Evolutionary conservation across 352 stramenopile species (phyloP).

Genomic region (Globisporangium carolinianum): DNA sequence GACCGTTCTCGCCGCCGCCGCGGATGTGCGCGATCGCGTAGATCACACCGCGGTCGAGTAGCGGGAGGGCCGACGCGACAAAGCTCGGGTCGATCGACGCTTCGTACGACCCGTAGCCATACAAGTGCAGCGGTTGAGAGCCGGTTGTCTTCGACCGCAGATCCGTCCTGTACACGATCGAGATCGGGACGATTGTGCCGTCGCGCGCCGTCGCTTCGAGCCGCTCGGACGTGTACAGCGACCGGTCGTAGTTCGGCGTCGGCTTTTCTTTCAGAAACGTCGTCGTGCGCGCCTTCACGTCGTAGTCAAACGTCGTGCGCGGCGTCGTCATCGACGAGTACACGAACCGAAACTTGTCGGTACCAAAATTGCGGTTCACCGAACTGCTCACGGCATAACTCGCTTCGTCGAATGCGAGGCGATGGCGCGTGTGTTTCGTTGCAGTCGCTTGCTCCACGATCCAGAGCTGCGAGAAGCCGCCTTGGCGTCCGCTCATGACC

Average conservation of each 20-base stretch:
- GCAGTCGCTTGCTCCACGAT: slow-evolving; percentile 61
- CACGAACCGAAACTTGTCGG: slow-evolving; percentile 80
- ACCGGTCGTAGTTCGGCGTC: slow-evolving; percentile 91
- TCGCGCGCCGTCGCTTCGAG: slow-evolving; percentile 83
- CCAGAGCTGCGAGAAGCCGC: slow-evolving; percentile 79
- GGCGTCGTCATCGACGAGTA: slow-evolving; percentile 94
- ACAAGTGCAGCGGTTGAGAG: slow-evolving; percentile 81
- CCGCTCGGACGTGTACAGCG: slow-evolving; percentile 89
- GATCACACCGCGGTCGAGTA: slow-evolving; percentile 94
- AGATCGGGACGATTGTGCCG: slow-evolving; percentile 81
- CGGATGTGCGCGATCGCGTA: slow-evolving; percentile 97
- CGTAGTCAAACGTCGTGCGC: slow-evolving; percentile 80
- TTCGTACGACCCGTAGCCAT: slow-evolving; percentile 96
- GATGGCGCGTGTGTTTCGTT: slow-evolving; percentile 37
- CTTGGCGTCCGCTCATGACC: slow-evolving; percentile 83
- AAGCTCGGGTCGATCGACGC: slow-evolving; percentile 92
- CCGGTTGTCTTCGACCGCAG: slow-evolving; percentile 34
- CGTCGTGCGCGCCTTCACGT: slow-evolving; percentile 52
- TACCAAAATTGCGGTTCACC: slow-evolving; percentile 86
- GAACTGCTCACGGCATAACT: slow-evolving; percentile 83
- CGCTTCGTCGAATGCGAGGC: slow-evolving; percentile 86
- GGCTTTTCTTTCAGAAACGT: slow-evolving; percentile 89
- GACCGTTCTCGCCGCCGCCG: slow-evolving; percentile 96
- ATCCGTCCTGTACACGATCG: slow-evolving; percentile 73
- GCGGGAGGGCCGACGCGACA: slow-evolving; percentile 79